Conservation (phyloP, 2,329 filamentous ascomycete species). For the Samsoniella hepiali region DNA sequence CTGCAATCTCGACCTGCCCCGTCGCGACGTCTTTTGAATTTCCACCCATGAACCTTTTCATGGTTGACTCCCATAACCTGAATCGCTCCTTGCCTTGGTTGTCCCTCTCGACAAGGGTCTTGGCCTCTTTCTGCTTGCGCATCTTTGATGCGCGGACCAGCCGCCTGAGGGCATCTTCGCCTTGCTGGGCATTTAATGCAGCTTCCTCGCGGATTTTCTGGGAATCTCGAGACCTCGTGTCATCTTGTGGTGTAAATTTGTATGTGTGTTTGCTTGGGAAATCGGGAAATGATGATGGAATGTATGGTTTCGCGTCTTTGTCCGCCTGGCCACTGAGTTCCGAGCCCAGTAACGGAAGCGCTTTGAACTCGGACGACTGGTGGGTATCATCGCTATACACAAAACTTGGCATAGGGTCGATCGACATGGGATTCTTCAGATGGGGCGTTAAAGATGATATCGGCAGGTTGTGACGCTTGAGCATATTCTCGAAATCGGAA, state of each 20-base stretch:
- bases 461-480: slow-evolving; percentile 51
- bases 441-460: slow-evolving; percentile 53
- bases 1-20: slow-evolving; percentile 51
- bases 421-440: slow-evolving; percentile 47
- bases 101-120: slow-evolving; percentile 52
- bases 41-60: slow-evolving; percentile 51
- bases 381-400: slow-evolving; percentile 36
- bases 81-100: slow-evolving; percentile 53
- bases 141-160: slow-evolving; percentile 61
- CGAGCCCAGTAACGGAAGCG: slow-evolving; percentile 46
- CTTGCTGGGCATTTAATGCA: slow-evolving; percentile 57
- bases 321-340: slow-evolving; percentile 59
- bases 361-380: slow-evolving; percentile 32
- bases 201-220: slow-evolving; percentile 59
- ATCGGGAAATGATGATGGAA: slow-evolving; percentile 56
- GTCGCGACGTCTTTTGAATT: slow-evolving; percentile 31
- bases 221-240: slow-evolving; percentile 46
- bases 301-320: slow-evolving; percentile 53
- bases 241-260: slow-evolving; percentile 53
- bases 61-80: slow-evolving; percentile 58
- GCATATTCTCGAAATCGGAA: slow-evolving; percentile 53
- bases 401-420: slow-evolving; percentile 33
- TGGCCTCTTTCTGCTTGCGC: slow-evolving; percentile 62
- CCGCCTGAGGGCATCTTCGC: slow-evolving; percentile 58
- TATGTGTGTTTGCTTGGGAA: slow-evolving; percentile 66